These are phyloP conservation scores for grape (Vitis vinifera) DNA, from an alignment of 164 flowering plant species.

Conservation along the genomic window ASM3070453v1 NC_081811.1:21798501-21799000, in stretches of 20 bases:
- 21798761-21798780: slow-evolving; percentile 96
- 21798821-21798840: slow-evolving; percentile 56
- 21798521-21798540: too few species aligned
- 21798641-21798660: slow-evolving; percentile 68
- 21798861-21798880: too few species aligned
- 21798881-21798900: too few species aligned
- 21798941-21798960: too few species aligned
- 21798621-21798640: slow-evolving; percentile 80
- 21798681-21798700: slow-evolving; percentile 75
- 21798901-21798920: too few species aligned
- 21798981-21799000: too few species aligned
- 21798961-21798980: too few species aligned
- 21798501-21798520: too few species aligned
- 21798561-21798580: slow-evolving; percentile 46
- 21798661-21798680: slow-evolving; percentile 41
- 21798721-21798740: slow-evolving; percentile 93
- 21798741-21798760: slow-evolving; percentile 98
- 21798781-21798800: slow-evolving; percentile 70
- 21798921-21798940: too few species aligned
- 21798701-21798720: slow-evolving; percentile 85
- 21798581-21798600: slow-evolving; percentile 78
- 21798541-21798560: too few species aligned
- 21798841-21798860: too few species aligned
- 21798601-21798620: slow-evolving; percentile 72
- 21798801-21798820: slow-evolving; percentile 94